Percentiles rank a stretch among this genome's conserved stretches.
Evolutionary conservation across 441 rosid species (phyloP).

Genomic region (Mallotus japonicus): DNA sequence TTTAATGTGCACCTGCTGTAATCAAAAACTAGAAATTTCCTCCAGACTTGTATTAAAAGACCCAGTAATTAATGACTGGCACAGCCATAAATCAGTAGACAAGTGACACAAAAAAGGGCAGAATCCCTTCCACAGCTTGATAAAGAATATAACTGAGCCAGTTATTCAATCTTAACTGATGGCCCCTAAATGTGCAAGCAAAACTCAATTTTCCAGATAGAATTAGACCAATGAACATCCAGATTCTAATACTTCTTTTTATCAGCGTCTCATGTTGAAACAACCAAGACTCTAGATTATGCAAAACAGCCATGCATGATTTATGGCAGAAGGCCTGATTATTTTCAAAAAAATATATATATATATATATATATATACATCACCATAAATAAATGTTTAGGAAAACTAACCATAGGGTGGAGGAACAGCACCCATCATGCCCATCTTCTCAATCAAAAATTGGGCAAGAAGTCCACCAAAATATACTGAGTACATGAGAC

Average conservation of each 20-base stretch:
- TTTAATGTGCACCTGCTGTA: not conserved
- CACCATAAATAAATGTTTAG: constrained; percentile 18
- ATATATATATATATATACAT: not conserved
- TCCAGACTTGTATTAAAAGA: not conserved
- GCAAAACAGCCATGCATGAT: not conserved
- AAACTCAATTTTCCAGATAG: not conserved
- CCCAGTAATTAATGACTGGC: not conserved
- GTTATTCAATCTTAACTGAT: not conserved
- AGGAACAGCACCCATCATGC: constrained; percentile 93
- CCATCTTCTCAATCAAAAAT: constrained; percentile 92
- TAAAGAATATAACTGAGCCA: not conserved
- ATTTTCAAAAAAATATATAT: not conserved
- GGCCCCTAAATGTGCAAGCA: not conserved
- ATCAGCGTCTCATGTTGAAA: not conserved
- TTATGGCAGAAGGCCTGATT: not conserved
- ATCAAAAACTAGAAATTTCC: not conserved
- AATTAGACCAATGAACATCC: not conserved
- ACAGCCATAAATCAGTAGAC: not conserved
- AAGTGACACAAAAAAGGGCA: not conserved
- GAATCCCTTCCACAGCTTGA: not conserved
- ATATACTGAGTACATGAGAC: constrained; percentile 64
- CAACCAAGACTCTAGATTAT: not conserved
- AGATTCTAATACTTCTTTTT: not conserved
- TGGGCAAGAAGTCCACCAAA: constrained; percentile 83
- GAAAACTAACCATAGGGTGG: constrained; percentile 84